Evolutionary conservation across 352 stramenopile species (phyloP), one percentile per base, ranked within the genome.

Genomic region (Phytophthora vignae): DNA sequence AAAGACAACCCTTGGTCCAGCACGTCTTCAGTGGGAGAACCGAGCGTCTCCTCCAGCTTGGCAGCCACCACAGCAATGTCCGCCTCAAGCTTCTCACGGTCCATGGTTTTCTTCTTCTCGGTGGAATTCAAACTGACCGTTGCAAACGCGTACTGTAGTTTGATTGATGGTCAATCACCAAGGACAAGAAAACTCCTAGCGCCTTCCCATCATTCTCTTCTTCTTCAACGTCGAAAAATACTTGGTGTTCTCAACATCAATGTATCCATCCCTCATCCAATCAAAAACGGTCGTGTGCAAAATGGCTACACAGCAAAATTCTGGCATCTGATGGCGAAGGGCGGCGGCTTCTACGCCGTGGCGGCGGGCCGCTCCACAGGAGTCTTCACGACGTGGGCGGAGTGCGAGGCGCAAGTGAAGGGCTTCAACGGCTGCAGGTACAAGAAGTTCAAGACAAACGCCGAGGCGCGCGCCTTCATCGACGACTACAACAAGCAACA

Each of bases 401-500:
- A 77, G 55, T 74, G 64, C 25, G 60, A 94, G 56, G 73, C 74
- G 40, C 76, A 90, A 48, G 83, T 95, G 11, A 84, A 88, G 60
- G 82, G 85, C 17, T 91, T 88, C 54, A 55, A 56, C 11, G 78
- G 77, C 14, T 76, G 78, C 21, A 71, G 58, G 15, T 93, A 74
- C 66, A 93, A 95, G 67, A 93, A 92, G 57, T 93, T 94, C 64
- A 61, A 79, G 33, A 86, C 76, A 4, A 22, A 72, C 29, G 55
- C 53, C 9, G 74, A 93, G 46, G 88, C 88, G 6, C 65, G 84
- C 15, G 69, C 71, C 21, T 94, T 92, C 55, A 54, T 94, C 4
- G 55, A 67, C 38, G 72, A 44, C 40, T 49, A 55, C 53, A 69
- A 38, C 22, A 11, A 10, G 6, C 52, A 50, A 15, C 38, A 22